These are phyloP conservation scores for Fraxinus pennsylvanica DNA, from an alignment of 257 asterid genomes.

Conservation along the genomic window DNA sequence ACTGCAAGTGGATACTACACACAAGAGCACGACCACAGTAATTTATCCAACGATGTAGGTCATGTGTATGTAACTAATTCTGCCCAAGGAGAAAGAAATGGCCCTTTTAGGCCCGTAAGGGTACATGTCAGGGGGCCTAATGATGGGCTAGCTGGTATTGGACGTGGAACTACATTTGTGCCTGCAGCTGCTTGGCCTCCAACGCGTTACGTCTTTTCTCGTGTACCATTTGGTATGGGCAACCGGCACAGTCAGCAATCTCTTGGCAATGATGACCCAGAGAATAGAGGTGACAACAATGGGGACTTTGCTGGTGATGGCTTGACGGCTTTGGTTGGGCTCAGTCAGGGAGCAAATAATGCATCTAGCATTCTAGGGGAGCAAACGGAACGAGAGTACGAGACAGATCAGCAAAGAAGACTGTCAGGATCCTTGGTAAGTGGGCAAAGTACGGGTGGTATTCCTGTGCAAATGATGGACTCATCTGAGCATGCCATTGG, in stretches of 20 bases:
- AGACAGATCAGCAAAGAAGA: constrained; percentile 50
- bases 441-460: constrained; percentile 56
- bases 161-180: constrained; percentile 81
- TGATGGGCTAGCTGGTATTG: constrained; percentile 97
- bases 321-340: constrained; percentile 94
- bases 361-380: constrained; percentile 53
- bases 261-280: constrained; percentile 75
- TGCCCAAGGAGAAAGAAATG: constrained; percentile 76
- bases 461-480: constrained; percentile 64
- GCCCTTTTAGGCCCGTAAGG: constrained; percentile 82
- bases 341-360: constrained; percentile 74
- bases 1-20: constrained; percentile 63
- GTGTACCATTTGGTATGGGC: constrained; percentile 91
- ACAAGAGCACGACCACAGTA: constrained; percentile 68
- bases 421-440: constrained; percentile 46
- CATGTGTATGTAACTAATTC: constrained; percentile 68
- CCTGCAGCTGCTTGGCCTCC: constrained; percentile 93
- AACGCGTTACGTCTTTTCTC: constrained; percentile 95
- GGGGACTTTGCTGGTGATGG: constrained; percentile 90
- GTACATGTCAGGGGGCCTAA: constrained; percentile 78
- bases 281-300: constrained; percentile 66
- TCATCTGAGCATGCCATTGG: constrained; percentile 61
- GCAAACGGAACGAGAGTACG: constrained; percentile 61
- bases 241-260: constrained; percentile 74
- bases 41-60: constrained; percentile 58